Percentiles rank a stretch among this genome's conserved stretches.
Evolutionary conservation across 495 filamentous ascomycete species (phyloP).

Genomic region (Chlorociboria aeruginascens): DNA sequence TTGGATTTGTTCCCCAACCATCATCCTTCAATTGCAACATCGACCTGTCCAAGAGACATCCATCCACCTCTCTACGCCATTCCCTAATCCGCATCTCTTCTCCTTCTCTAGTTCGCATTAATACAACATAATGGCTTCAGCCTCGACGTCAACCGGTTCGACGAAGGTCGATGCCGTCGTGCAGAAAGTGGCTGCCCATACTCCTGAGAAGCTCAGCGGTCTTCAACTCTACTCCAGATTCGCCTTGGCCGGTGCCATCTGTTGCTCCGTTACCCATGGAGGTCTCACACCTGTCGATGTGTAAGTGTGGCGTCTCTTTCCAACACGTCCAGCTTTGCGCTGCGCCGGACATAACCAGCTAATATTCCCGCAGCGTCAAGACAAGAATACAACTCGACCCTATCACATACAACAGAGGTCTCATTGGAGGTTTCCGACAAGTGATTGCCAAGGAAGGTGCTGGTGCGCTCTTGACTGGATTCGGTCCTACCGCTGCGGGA

Average conservation of each 20-base stretch:
- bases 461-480: constrained; percentile 77
- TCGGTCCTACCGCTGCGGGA: constrained; percentile 77
- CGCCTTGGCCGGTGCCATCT: constrained; percentile 72
- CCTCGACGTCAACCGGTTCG: constrained; percentile 25
- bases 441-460: constrained; percentile 77
- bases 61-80: constrained; percentile 1
- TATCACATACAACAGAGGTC: constrained; percentile 75
- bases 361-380: constrained; percentile 58
- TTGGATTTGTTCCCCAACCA: no score
- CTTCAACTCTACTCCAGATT: constrained; percentile 41
- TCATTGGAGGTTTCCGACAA: constrained; percentile 78
- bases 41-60: background rate
- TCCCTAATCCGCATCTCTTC: constrained; percentile 9
- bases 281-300: constrained; percentile 76
- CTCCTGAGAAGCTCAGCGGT: constrained; percentile 28
- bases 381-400: constrained; percentile 91
- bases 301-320: constrained; percentile 39
- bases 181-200: constrained; percentile 22
- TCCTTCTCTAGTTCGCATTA: constrained; percentile 1
- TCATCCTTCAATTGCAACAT: no score
- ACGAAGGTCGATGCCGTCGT: constrained; percentile 30
- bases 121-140: constrained; percentile 32
- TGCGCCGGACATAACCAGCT: constrained; percentile 3
- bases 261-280: constrained; percentile 78
- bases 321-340: background rate